Conservation (phyloP, 441 rosid species). For the Erysimum cheiri region DNA sequence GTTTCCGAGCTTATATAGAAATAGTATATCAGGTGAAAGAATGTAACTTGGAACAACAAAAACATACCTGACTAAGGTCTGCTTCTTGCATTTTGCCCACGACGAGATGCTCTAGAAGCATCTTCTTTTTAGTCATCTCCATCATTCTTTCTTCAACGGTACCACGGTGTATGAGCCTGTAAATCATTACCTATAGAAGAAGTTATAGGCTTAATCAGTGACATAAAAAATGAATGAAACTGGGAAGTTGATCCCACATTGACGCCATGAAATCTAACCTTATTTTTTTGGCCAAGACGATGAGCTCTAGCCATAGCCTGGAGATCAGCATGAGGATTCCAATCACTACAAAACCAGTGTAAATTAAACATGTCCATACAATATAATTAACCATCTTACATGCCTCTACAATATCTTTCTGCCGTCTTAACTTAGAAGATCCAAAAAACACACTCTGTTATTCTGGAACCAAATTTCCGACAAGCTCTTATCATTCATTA, state of each 20-base stretch:
- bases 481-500: background rate
- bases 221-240: background rate
- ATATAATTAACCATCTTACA: background rate
- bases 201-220: constrained; percentile 1
- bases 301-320: constrained; percentile 99
- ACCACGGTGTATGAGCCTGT: constrained; percentile 74
- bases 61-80: constrained; percentile 15
- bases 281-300: constrained; percentile 90
- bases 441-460: background rate
- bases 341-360: constrained; percentile 62
- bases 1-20: background rate
- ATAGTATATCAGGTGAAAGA: background rate
- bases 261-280: constrained; percentile 47
- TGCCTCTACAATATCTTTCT: background rate
- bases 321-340: constrained; percentile 98
- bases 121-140: constrained; percentile 43
- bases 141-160: constrained; percentile 90
- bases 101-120: constrained; percentile 28
- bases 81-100: constrained; percentile 3
- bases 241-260: background rate
- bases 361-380: constrained; percentile 18
- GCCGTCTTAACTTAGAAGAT: background rate
- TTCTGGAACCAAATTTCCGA: background rate
- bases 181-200: constrained; percentile 77
- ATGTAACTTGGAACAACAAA: background rate